Percentiles rank a stretch among this genome's conserved stretches.
These are phyloP conservation scores for Candida quercuum DNA, from an alignment of 805 yeast species.

Conservation along the genomic window DNA sequence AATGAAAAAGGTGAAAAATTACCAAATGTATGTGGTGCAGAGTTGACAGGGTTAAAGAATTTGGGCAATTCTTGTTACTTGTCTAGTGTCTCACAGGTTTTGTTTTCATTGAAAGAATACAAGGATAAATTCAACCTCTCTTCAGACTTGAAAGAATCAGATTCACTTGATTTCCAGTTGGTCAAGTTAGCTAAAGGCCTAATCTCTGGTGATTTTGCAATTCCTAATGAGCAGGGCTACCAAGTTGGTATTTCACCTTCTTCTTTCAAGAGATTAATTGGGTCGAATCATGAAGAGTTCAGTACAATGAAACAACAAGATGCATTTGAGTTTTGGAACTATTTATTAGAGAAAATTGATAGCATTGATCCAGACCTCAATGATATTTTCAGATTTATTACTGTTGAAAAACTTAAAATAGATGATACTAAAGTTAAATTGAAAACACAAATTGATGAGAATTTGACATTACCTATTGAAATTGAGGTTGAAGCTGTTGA, in stretches of 20 bases:
- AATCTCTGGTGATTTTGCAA: slow-evolving; percentile 64
- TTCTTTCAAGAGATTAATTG: slow-evolving; percentile 70
- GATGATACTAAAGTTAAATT: slow-evolving; percentile 51
- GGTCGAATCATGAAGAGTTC: slow-evolving; percentile 77
- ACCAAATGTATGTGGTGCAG: slow-evolving; percentile 66
- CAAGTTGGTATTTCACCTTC: slow-evolving; percentile 77
- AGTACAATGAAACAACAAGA: slow-evolving; percentile 89
- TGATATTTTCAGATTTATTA: slow-evolving; percentile 55
- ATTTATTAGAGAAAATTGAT: slow-evolving; percentile 60
- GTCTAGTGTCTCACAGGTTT: slow-evolving; percentile 71
- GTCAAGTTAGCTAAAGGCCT: slow-evolving; percentile 78
- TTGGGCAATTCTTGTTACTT: slow-evolving; percentile 92
- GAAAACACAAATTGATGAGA: slow-evolving; percentile 51
- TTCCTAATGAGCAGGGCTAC: slow-evolving; percentile 44
- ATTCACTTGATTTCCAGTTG: slow-evolving; percentile 69
- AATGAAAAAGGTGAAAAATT: slow-evolving; percentile 63
- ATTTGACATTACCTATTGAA: slow-evolving; percentile 54
- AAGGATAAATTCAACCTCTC: slow-evolving; percentile 22
- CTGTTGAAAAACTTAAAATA: slow-evolving; percentile 58
- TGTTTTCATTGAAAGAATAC: slow-evolving; percentile 40
- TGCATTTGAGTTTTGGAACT: slow-evolving; percentile 82
- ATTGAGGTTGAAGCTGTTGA: slow-evolving; percentile 33
- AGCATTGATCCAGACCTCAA: slow-evolving; percentile 31
- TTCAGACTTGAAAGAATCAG: slow-evolving; percentile 34
- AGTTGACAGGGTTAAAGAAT: slow-evolving; percentile 79